Evolutionary conservation across 106 monocot species (phyloP).

Genomic region (Apostasia shenzhenica): DNA sequence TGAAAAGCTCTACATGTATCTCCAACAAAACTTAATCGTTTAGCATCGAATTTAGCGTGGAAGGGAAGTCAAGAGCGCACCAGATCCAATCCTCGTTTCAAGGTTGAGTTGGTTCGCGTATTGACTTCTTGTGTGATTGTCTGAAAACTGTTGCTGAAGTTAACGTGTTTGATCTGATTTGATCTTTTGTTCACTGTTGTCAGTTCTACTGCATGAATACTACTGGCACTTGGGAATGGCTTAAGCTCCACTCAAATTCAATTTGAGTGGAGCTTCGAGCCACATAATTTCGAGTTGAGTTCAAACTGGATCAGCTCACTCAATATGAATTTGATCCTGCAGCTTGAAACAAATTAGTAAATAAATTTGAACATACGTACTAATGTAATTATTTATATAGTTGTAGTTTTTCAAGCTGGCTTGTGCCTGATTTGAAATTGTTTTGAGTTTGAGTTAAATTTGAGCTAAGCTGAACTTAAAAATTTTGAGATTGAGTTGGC

Average conservation of each 20-base stretch:
- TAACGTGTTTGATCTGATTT: slow-evolving; percentile 9
- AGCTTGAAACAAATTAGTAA: no score
- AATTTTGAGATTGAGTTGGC: no score
- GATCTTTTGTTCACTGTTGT: slow-evolving; percentile 9
- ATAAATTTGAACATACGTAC: no score
- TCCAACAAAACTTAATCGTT: background rate
- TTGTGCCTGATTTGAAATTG: background rate
- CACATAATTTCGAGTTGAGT: no score
- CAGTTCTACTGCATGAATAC: slow-evolving; percentile 10
- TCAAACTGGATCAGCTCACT: no score
- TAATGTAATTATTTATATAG: no score
- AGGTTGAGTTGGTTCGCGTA: slow-evolving; percentile 90
- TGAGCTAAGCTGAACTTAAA: no score
- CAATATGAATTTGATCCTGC: no score
- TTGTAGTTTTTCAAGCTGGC: background rate
- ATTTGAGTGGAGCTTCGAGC: no score
- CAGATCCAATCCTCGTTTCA: slow-evolving; percentile 41
- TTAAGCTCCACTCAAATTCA: no score
- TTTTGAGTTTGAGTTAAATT: background rate
- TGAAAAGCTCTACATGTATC: background rate
- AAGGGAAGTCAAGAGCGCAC: slow-evolving; percentile 99
- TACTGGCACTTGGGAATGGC: no score
- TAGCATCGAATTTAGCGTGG: background rate
- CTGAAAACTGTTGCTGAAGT: background rate
- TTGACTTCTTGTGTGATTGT: slow-evolving; percentile 73